These are phyloP conservation scores for Cichorium intybus DNA, from an alignment of 140 eudicot species.

Conservation along the genomic window DNA sequence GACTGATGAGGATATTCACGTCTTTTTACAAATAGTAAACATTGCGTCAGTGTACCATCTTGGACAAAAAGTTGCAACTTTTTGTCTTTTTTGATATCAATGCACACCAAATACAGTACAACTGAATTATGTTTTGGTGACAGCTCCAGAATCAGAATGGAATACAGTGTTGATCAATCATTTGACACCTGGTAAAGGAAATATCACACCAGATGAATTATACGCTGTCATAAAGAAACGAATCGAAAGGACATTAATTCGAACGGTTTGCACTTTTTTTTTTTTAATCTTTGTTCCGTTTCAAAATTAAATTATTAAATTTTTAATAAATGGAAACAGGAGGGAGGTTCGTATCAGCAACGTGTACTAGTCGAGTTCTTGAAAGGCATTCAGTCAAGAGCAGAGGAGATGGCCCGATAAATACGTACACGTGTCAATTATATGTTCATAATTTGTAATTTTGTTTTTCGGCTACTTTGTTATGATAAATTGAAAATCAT, in stretches of 20 bases:
- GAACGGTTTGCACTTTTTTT: conserved; percentile 57
- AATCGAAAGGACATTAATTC: conserved; percentile 76
- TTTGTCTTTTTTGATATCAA: too few species aligned
- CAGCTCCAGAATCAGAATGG: conserved; percentile 97
- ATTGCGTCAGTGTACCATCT: too few species aligned
- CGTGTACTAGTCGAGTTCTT: conserved; percentile 76
- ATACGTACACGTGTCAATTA: not conserved
- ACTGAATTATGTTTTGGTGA: conserved; percentile 1
- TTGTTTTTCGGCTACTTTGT: conserved; percentile 1
- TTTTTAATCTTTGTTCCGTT: conserved; percentile 1
- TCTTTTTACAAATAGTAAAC: too few species aligned
- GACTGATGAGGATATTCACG: too few species aligned
- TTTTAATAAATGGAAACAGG: conserved; percentile 41
- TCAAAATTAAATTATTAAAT: not conserved
- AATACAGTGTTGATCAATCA: conserved; percentile 60
- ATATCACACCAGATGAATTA: conserved; percentile 62
- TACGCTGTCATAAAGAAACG: conserved; percentile 82
- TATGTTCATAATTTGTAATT: not conserved
- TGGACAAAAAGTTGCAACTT: too few species aligned
- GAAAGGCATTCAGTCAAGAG: conserved; percentile 81
- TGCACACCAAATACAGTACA: not conserved
- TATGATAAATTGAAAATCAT: not conserved
- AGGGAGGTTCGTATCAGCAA: conserved; percentile 96
- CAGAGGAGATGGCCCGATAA: conserved; percentile 47
- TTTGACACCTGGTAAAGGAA: conserved; percentile 67